Evolutionary conservation across 495 filamentous ascomycete species (phyloP).

Genomic region (Annulohypoxylon bovei): DNA sequence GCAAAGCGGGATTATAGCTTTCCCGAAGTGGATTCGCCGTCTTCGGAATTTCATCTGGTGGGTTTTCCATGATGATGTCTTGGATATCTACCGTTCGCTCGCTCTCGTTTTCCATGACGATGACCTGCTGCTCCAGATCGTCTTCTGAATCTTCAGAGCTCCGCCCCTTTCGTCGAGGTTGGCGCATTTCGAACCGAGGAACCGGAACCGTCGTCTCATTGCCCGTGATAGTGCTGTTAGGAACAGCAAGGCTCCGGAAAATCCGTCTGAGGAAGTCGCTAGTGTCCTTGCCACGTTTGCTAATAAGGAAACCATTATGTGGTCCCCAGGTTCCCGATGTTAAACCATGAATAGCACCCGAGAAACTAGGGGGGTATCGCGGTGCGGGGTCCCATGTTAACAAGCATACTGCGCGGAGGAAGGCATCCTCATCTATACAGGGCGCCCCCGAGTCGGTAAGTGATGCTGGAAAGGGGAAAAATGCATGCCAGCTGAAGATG

Average conservation of each 20-base stretch:
- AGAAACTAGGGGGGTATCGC: background rate
- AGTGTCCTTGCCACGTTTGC: background rate
- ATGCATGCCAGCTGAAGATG: slow-evolving; percentile 11
- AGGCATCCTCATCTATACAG: slow-evolving; percentile 15
- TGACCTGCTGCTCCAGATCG: background rate
- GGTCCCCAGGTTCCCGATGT: slow-evolving; percentile 17
- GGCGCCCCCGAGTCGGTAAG: background rate
- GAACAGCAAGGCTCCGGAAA: slow-evolving; percentile 27
- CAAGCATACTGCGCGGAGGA: slow-evolving; percentile 14
- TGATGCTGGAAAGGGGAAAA: slow-evolving; percentile 22
- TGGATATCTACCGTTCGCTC: slow-evolving; percentile 22
- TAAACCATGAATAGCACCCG: background rate
- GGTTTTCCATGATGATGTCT: slow-evolving; percentile 15
- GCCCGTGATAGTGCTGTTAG: background rate
- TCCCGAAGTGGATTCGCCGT: slow-evolving; percentile 19
- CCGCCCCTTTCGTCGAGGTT: background rate
- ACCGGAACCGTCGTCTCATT: slow-evolving; percentile 4
- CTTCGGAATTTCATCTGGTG: background rate
- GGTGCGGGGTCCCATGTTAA: background rate
- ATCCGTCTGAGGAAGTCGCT: slow-evolving; percentile 19
- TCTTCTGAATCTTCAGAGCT: background rate
- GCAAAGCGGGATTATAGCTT: slow-evolving; percentile 15
- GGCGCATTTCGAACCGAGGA: slow-evolving; percentile 7
- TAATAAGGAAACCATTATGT: slow-evolving; percentile 1
- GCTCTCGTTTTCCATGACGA: slow-evolving; percentile 14